A percentile compares a stretch with the other conserved stretches of the same genome.
Conservation (phyloP, 1,284 basidiomycete genomes). For the Ceratorhiza oryzae-sativae region DNA sequence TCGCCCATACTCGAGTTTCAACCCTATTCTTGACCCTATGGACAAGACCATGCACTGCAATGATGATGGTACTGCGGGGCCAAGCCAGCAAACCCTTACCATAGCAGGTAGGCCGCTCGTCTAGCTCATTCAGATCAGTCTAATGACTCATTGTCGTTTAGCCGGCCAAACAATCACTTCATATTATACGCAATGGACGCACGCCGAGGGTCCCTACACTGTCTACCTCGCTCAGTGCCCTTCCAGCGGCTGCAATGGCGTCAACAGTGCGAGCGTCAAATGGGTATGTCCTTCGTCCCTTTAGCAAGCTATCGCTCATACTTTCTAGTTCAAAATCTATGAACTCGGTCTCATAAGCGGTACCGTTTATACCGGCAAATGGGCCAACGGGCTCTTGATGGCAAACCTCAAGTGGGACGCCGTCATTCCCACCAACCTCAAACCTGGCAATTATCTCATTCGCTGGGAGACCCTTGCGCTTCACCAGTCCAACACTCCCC, state of each 20-base stretch:
- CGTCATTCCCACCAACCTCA: conserved; percentile 40
- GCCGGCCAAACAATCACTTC: conserved; percentile 37
- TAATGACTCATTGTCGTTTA: neutral
- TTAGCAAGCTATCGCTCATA: neutral
- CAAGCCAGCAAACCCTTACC: conserved; percentile 7
- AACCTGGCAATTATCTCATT: conserved; percentile 39
- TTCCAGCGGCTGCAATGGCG: conserved; percentile 44
- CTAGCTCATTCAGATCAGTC: too few species aligned
- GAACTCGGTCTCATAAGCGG: conserved; percentile 42
- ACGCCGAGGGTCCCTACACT: conserved; percentile 40
- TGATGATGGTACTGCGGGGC: conserved; percentile 21
- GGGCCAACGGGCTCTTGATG: conserved; percentile 43
- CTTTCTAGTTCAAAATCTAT: conserved; percentile 37
- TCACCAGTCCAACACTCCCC: conserved; percentile 45
- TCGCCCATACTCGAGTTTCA: conserved; percentile 40
- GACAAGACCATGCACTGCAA: conserved; percentile 41
- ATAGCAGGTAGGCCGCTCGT: conserved; percentile 10
- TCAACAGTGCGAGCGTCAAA: conserved; percentile 40
- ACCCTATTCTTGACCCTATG: conserved; percentile 40
- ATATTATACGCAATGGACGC: conserved; percentile 42
- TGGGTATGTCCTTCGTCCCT: conserved; percentile 6
- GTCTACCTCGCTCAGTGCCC: conserved; percentile 42
- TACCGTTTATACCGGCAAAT: conserved; percentile 40
- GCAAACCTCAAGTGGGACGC: conserved; percentile 41
- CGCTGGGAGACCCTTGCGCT: conserved; percentile 39